Evolutionary conservation across 257 asterid genomes (phyloP), one percentile per base, ranked within the genome.

Genomic region (Phtheirospermum japonicum): DNA sequence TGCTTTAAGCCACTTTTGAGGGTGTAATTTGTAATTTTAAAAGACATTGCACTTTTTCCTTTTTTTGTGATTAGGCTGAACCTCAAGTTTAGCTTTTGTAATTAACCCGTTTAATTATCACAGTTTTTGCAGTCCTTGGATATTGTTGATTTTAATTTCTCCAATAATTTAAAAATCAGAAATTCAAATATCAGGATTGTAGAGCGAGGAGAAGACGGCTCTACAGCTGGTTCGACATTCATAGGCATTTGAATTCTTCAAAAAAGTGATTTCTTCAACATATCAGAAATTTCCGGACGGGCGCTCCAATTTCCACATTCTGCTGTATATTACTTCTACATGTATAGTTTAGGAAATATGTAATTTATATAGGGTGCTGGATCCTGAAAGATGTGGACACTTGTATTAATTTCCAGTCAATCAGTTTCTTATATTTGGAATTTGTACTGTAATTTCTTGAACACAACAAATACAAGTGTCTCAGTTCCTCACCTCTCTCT

Each of bases 181-280:
- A 34, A 57, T 64, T 43, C 64, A 68, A 64, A 40, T 71, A 57
- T 33, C 68, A 28, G 76, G 63, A 58, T 61, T 61, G 0, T 70
- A 73, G 59, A 1, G 31, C 39, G 13, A 40, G 19, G 40, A 34
- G 58, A 17, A 4, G 16, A 36, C 2, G 18, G 16, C 32, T 59
- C 62, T 4, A 9, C 60, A 14, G 57, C 50, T 59, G 55, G 1
- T 37, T 11, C 17, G 4, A 30, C 55, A 32, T 57, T 50, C 14
- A 48, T 23, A 13, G 6, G 49, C 2, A 7, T 5, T 42, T 36
- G 12, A 9, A 36, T 36, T 36, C 42, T 2, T 42, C 18, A 23
- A 12, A 10, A n/a, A 52, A 9, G 57, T 23, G 63, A 50, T 50
- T 13, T 14, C 14, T 7, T 16, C 53, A 8, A 45, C 51, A 45